Evolutionary conservation across 139 green algal species (phyloP).

Genomic region (Asterochloris sp.): DNA sequence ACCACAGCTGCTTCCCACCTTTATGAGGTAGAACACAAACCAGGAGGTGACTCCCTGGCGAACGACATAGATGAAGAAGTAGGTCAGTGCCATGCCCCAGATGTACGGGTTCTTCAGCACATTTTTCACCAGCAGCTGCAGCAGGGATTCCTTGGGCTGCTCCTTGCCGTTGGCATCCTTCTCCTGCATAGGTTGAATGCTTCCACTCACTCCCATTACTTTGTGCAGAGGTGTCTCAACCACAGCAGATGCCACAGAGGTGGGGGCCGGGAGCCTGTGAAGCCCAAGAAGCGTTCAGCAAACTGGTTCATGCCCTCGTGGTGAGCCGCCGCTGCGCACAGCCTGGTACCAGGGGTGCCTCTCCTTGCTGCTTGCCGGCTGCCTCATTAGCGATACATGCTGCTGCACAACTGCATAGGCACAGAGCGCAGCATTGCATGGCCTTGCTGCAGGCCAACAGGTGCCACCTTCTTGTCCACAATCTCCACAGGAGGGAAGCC

Average conservation of each 20-base stretch:
- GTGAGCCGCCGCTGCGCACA: no score
- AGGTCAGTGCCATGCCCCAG: conserved; percentile 86
- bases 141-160: conserved; percentile 47
- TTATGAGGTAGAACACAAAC: conserved; percentile 78
- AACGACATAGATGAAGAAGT: conserved; percentile 79
- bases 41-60: conserved; percentile 71
- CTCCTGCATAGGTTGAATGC: background rate
- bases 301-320: no score
- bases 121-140: conserved; percentile 75
- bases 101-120: conserved; percentile 89
- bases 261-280: no score
- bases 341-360: no score
- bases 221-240: no score
- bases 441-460: background rate
- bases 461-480: conserved; percentile 18
- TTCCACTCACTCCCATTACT: no score
- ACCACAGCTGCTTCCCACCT: conserved; percentile 7
- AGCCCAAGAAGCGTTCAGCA: no score
- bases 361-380: no score
- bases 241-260: no score
- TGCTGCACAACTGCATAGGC: no score
- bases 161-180: conserved; percentile 10
- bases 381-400: no score
- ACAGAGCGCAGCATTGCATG: no score
- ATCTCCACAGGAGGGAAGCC: conserved; percentile 78